phyloP scores from a whole-genome alignment of 257 asterid species.

The Cinchona pubescens region DNA sequence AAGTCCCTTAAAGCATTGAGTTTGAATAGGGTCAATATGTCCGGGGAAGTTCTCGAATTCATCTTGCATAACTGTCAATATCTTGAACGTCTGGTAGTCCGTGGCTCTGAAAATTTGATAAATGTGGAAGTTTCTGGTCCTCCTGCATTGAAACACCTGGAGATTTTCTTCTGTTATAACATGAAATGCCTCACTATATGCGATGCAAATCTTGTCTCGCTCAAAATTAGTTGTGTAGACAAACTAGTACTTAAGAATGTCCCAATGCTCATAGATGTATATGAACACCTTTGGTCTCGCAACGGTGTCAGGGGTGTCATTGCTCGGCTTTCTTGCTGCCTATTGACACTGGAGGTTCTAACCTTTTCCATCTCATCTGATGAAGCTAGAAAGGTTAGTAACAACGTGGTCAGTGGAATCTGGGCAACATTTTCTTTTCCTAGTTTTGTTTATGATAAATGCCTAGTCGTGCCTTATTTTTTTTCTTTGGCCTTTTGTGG shows the following conservation, averaged over 20 bases:
- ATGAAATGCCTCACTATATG: slow-evolving; percentile 33
- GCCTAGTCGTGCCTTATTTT: too few species aligned
- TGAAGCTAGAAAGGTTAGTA: too few species aligned
- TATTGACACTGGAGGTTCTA: slow-evolving; percentile 1
- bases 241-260: slow-evolving; percentile 31
- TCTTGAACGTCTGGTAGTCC: slow-evolving; percentile 33
- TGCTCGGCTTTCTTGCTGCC: slow-evolving; percentile 8
- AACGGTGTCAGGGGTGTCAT: background rate
- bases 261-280: slow-evolving; percentile 45
- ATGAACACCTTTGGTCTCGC: slow-evolving; percentile 13
- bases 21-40: background rate
- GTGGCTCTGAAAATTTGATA: slow-evolving; percentile 32
- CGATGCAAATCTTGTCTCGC: slow-evolving; percentile 40
- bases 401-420: too few species aligned
- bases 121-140: slow-evolving; percentile 34
- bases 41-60: background rate
- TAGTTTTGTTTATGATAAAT: too few species aligned
- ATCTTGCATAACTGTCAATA: slow-evolving; percentile 19
- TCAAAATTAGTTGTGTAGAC: slow-evolving; percentile 12
- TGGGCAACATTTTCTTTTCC: too few species aligned
- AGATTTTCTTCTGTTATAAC: slow-evolving; percentile 26
- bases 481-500: background rate
- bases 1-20: slow-evolving; percentile 32
- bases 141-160: slow-evolving; percentile 38
- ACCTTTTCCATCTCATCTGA: background rate